Conservation (phyloP, 2,329 filamentous ascomycete species). For the Chalaropsis thielavioides region DNA sequence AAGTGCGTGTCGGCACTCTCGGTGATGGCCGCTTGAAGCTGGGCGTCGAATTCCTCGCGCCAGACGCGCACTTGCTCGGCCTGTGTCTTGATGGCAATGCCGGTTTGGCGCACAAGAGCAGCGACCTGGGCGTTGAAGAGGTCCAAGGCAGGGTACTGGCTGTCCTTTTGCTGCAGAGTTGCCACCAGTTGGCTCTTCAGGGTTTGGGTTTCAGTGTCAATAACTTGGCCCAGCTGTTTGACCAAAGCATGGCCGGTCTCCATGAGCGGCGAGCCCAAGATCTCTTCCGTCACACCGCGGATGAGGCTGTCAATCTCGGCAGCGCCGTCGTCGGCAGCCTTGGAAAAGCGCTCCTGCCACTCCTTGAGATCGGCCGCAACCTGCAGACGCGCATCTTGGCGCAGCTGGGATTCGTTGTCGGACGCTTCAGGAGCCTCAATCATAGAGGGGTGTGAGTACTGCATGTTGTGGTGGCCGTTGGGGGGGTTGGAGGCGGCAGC, state of each 20-base stretch:
- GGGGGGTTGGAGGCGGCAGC: conserved; percentile 23
- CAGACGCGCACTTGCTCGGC: conserved; percentile 65
- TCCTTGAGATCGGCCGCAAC: conserved; percentile 64
- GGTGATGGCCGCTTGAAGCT: conserved; percentile 53
- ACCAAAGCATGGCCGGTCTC: conserved; percentile 54
- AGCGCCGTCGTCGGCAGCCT: conserved; percentile 69
- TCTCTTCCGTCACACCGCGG: conserved; percentile 36
- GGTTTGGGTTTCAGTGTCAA: conserved; percentile 45
- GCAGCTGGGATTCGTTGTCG: conserved; percentile 37
- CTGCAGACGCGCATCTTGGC: conserved; percentile 46
- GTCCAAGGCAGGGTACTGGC: conserved; percentile 31
- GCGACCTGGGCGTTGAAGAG: conserved; percentile 31
- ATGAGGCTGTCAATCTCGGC: conserved; percentile 56
- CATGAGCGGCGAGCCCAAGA: conserved; percentile 29
- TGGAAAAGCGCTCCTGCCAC: conserved; percentile 82
- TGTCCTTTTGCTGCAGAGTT: conserved; percentile 42
- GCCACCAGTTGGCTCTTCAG: conserved; percentile 47
- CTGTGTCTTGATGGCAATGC: conserved; percentile 58
- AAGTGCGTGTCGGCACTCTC: conserved; percentile 68
- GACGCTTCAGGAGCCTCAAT: conserved; percentile 33
- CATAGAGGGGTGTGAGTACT: conserved; percentile 18
- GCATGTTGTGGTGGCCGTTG: not conserved
- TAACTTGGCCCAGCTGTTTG: conserved; percentile 50
- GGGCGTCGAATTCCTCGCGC: conserved; percentile 56
- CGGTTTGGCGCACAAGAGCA: conserved; percentile 46